Base-by-base conservation (phyloP, 2,329 filamentous ascomycete genomes). In the Epichloe bromicola region DNA sequence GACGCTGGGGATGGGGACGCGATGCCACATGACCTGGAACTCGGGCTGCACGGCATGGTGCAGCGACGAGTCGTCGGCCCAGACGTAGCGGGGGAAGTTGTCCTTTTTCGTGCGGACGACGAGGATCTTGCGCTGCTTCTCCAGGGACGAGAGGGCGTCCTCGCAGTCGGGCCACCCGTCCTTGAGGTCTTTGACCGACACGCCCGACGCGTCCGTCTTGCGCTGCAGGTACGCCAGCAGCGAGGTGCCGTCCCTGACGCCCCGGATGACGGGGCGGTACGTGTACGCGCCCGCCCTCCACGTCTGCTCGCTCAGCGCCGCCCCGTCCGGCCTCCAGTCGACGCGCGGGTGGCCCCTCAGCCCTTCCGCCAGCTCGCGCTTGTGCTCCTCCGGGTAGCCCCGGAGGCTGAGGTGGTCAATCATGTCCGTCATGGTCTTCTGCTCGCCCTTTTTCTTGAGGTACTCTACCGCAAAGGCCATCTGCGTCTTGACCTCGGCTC, bases 91-190 rank as follows among this genome's bases (percentile, higher is more conserved):
- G 91, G 83, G 83, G 59, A 86, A 79, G 62, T 86, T 85, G 65
- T 97, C 91, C 72, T 97, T 97, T 70, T 93, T 94, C 51, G 90
- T 90, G 54, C 90, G 81, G 20, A 88, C 86, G 5, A 96, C 88
- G 37, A 97, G 75, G 44, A 97, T 75, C 66, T 85, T 84, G 62
- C 90, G 84, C 64, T 86, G 79, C 40, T 69, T 70, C 71, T 96
- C 91, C 48, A 98, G 76, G 58, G 79, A 74, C 55, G 85, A 79
- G 64, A 98, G 85, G 10, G 85, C 79, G 19, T 84, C 79, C 54
- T 90, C 82, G 61, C 88, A 94, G 60, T 85, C 83, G 23, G 85
- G 82, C 93, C 93, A 98, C 56, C 93, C 93, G 65, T 98, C 93
- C 69, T 95, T 95, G 55, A 98, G 78, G 60, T 96, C 89, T 65